Evolutionary conservation across 129 eudicot species (phyloP), one percentile per base, ranked within the genome.

Genomic region (Centaurea solstitialis): DNA sequence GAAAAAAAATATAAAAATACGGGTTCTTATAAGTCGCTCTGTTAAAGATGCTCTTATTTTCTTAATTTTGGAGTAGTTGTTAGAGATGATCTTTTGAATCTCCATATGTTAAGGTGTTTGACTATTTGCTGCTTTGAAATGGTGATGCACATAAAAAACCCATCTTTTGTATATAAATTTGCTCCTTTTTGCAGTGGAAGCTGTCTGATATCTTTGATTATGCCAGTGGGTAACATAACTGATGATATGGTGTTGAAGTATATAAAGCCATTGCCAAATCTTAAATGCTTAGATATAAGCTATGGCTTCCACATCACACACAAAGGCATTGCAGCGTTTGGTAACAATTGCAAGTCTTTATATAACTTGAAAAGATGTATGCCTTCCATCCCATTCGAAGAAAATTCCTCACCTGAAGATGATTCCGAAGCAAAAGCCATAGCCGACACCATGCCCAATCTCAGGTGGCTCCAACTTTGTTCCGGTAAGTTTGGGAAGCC

Each of bases 181-280:
- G n/a, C 0, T 26, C 30, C 67, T 75, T 22, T 23, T 68, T 75
- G 57, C 38, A 81, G 85, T 67, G 85, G 75, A 17, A 75, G 57
- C 74, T 75, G 68, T 35, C 85, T 81, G 75, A 81, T 74, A 26
- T 45, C 76, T 75, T 68, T 75, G 39, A 20, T 3, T 43, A 67
- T 81, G 21, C 80, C 70, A 2, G 43, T 37, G 79, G 69, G 80
- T 75, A 43, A 81, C 11, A 40, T 81, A 24, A 81, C 80, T 12
- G 85, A 81, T 37, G 68, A 74, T 68, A 81, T 74, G 80, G 85
- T 81, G 59, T 24, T 64, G 20, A 74, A 75, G 57, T 80, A 81
- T 35, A 79, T 66, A 7, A 57, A 74, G 53, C 68, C 85, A 3
- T 79, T 81, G 8, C 69, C 76, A 6, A 74, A 66, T 24, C 38